A percentile compares a stretch with the other conserved stretches of the same genome.
These are phyloP conservation scores for Torulaspora globosa DNA, from an alignment of 1,139 yeast species.

Conservation along the genomic window DNA sequence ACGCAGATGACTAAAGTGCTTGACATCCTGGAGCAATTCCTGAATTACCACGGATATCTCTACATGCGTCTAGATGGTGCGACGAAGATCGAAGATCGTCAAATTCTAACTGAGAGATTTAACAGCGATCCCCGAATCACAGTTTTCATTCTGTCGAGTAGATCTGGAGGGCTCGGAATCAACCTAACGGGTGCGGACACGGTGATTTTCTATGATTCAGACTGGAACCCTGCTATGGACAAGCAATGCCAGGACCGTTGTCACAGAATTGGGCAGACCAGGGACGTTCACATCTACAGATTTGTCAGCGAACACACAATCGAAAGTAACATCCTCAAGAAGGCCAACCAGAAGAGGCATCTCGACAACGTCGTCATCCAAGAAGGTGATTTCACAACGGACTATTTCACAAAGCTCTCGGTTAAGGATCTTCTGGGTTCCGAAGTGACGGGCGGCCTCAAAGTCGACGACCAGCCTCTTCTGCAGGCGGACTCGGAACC, in stretches of 20 bases:
- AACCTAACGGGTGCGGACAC: conserved; percentile 98
- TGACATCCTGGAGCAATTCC: conserved; percentile 87
- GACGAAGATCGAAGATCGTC: conserved; percentile 95
- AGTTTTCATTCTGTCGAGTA: conserved; percentile 85
- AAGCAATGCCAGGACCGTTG: conserved; percentile 99
- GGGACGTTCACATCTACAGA: conserved; percentile 96
- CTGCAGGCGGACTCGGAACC: conserved; percentile 36
- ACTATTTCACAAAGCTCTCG: conserved; percentile 83
- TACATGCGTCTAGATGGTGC: conserved; percentile 97
- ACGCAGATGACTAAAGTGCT: conserved; percentile 98
- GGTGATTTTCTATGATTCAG: conserved; percentile 97
- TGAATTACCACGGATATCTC: conserved; percentile 90
- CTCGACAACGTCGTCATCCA: conserved; percentile 95
- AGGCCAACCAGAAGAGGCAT: conserved; percentile 94
- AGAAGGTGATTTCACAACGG: conserved; percentile 97
- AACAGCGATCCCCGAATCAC: conserved; percentile 83
- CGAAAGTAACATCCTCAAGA: conserved; percentile 87
- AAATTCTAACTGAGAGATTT: conserved; percentile 85
- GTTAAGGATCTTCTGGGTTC: conserved; percentile 84
- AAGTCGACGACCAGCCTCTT: conserved; percentile 34
- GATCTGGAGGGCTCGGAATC: conserved; percentile 98
- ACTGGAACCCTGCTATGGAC: conserved; percentile 99
- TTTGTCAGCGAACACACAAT: conserved; percentile 95
- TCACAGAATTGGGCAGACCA: conserved; percentile 96
- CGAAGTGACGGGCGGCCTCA: conserved; percentile 42